Conservation (phyloP, 116 monocot genomes). For the Phalaenopsis hybrid region DNA sequence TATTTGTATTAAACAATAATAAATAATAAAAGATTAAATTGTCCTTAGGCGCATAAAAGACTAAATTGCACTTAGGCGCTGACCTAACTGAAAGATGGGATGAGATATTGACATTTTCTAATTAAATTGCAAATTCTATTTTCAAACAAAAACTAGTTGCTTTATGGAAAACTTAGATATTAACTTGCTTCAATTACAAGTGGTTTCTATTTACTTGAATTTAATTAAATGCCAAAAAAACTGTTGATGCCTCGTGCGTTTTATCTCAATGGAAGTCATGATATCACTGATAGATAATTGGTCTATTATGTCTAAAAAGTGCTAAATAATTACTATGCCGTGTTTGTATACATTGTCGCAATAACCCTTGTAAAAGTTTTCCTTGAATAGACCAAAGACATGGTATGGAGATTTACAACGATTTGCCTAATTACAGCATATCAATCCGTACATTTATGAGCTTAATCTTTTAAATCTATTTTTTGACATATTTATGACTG, state of each 20-base stretch:
- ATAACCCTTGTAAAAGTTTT: not conserved
- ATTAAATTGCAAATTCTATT: not conserved
- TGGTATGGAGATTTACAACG: not conserved
- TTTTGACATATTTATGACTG: not conserved
- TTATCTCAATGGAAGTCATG: not conserved
- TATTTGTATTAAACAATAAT: too few species aligned
- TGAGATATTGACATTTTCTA: not conserved
- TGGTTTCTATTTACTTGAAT: not conserved
- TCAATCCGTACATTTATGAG: not conserved
- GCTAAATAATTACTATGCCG: not conserved
- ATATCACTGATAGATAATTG: not conserved
- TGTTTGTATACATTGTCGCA: not conserved
- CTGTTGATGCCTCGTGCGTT: not conserved
- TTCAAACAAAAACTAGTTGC: not conserved
- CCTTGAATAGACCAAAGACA: not conserved
- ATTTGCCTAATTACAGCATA: not conserved
- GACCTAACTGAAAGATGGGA: not conserved
- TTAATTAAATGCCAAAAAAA: not conserved
- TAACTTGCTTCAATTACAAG: not conserved
- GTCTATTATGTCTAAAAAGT: not conserved
- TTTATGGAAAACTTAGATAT: not conserved
- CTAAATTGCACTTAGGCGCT: too few species aligned
- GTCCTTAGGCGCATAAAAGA: too few species aligned
- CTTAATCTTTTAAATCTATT: not conserved
- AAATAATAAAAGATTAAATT: too few species aligned